A percentile compares a stretch with the other conserved stretches of the same genome.
phyloP scores from a whole-genome alignment of 2,329 filamentous ascomycete genomes.

The Neonectria faginata region DNA sequence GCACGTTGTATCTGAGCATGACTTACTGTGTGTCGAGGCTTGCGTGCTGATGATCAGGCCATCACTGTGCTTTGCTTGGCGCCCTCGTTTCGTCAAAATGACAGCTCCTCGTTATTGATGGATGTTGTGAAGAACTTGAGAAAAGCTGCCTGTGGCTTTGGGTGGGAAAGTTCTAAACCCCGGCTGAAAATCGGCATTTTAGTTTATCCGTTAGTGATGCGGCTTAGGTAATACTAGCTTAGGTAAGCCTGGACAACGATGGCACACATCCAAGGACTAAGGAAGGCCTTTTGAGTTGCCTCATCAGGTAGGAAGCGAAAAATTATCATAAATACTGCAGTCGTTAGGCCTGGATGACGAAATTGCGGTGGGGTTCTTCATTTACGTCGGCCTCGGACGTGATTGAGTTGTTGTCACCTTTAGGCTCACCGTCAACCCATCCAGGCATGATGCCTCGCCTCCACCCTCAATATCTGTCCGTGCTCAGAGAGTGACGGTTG shows the following conservation, averaged over 20 bases:
- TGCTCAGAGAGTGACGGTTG: neutral
- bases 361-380: neutral
- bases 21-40: conserved; percentile 41
- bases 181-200: conserved; percentile 34
- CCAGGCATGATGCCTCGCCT: neutral
- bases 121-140: conserved; percentile 27
- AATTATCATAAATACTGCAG: neutral
- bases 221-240: conserved; percentile 8
- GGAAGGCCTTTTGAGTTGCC: neutral
- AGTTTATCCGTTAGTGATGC: conserved; percentile 21
- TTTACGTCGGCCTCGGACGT: neutral
- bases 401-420: neutral
- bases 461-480: neutral
- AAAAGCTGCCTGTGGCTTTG: conserved; percentile 31
- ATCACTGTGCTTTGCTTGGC: conserved; percentile 18
- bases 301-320: neutral
- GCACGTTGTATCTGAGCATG: conserved; percentile 10
- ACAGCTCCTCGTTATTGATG: conserved; percentile 29
- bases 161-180: conserved; percentile 6
- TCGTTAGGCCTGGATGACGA: neutral
- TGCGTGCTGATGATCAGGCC: conserved; percentile 3
- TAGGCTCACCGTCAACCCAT: neutral
- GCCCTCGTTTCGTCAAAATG: conserved; percentile 16
- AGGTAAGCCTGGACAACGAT: neutral
- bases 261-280: neutral